A percentile compares a stretch with the other conserved stretches of the same genome.
Evolutionary conservation across 2,329 filamentous ascomycete genomes (phyloP).

Genomic region (Sodiomyces alkalinus): DNA sequence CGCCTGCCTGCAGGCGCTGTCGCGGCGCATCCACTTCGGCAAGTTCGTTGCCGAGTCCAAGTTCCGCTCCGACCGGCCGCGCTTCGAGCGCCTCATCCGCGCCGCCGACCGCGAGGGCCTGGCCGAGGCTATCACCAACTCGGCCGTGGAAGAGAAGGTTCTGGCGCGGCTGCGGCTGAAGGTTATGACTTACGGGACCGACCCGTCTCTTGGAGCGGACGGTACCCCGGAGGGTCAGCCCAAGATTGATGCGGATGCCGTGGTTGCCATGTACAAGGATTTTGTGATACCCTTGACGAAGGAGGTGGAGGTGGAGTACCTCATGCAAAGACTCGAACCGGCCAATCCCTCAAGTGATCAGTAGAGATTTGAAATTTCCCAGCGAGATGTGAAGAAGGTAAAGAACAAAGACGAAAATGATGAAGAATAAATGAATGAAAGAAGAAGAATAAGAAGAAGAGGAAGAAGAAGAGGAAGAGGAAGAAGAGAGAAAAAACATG

Average conservation of each 20-base stretch:
- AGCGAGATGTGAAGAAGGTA: not conserved
- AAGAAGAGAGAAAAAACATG: constrained; percentile 1
- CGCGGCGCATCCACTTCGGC: constrained; percentile 86
- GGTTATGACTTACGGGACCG: constrained; percentile 83
- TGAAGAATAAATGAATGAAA: constrained; percentile 4
- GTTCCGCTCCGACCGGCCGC: constrained; percentile 69
- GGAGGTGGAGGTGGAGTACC: constrained; percentile 91
- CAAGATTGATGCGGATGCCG: constrained; percentile 88
- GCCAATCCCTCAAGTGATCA: constrained; percentile 7
- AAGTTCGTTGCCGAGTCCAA: constrained; percentile 98
- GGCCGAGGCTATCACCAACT: constrained; percentile 79
- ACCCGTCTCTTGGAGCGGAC: constrained; percentile 51
- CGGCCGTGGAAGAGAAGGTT: constrained; percentile 76
- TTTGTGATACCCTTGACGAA: constrained; percentile 97
- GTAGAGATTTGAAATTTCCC: no score
- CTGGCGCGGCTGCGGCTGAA: constrained; percentile 76
- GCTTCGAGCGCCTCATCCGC: constrained; percentile 70
- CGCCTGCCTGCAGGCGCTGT: constrained; percentile 74
- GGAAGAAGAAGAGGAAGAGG: constrained; percentile 4
- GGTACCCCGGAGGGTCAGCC: constrained; percentile 31
- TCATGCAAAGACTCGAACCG: constrained; percentile 73
- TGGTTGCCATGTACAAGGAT: constrained; percentile 80
- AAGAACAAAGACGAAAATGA: no score
- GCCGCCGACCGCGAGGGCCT: constrained; percentile 68
- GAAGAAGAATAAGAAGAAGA: not conserved